Percentiles rank a stretch among this genome's conserved stretches.
Evolutionary conservation across 2,329 filamentous ascomycete genomes (phyloP).

Genomic region (Chaetothyriales sp.): DNA sequence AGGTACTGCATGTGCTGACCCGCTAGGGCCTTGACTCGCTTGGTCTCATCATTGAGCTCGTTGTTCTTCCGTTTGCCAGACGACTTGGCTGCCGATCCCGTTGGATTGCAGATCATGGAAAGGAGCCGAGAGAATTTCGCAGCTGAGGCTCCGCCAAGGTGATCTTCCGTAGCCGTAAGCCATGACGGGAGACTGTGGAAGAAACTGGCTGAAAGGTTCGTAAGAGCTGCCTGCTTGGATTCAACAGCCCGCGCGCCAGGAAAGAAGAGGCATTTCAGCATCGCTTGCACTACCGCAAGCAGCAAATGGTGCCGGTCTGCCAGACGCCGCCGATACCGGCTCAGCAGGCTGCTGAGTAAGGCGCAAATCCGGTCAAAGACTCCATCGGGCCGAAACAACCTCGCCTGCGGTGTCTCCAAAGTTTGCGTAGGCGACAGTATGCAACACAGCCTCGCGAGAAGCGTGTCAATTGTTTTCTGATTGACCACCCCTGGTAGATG

Average conservation of each 20-base stretch:
- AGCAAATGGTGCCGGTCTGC: constrained; percentile 49
- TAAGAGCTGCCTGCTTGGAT: not conserved
- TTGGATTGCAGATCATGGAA: constrained; percentile 48
- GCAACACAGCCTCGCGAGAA: constrained; percentile 24
- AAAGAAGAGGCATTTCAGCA: constrained; percentile 44
- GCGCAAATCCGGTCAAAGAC: constrained; percentile 43
- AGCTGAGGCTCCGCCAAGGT: constrained; percentile 28
- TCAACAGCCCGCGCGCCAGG: constrained; percentile 11
- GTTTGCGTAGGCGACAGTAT: not conserved
- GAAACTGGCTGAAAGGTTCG: constrained; percentile 3
- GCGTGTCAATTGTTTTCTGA: constrained; percentile 33
- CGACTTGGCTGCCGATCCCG: constrained; percentile 38
- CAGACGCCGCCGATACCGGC: constrained; percentile 44
- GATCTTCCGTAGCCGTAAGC: constrained; percentile 8
- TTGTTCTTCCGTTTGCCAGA: constrained; percentile 26
- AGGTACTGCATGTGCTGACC: constrained; percentile 46
- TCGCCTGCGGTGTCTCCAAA: not conserved
- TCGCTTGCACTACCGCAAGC: constrained; percentile 39
- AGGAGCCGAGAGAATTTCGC: constrained; percentile 41
- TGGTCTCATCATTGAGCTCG: constrained; percentile 43
- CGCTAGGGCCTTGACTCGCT: constrained; percentile 44
- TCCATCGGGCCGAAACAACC: constrained; percentile 17
- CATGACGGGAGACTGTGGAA: constrained; percentile 16
- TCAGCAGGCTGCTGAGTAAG: constrained; percentile 39
- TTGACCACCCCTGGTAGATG: constrained; percentile 28